Conservation (phyloP, 208 protist species). For the Herpetomonas tarakana region DNA sequence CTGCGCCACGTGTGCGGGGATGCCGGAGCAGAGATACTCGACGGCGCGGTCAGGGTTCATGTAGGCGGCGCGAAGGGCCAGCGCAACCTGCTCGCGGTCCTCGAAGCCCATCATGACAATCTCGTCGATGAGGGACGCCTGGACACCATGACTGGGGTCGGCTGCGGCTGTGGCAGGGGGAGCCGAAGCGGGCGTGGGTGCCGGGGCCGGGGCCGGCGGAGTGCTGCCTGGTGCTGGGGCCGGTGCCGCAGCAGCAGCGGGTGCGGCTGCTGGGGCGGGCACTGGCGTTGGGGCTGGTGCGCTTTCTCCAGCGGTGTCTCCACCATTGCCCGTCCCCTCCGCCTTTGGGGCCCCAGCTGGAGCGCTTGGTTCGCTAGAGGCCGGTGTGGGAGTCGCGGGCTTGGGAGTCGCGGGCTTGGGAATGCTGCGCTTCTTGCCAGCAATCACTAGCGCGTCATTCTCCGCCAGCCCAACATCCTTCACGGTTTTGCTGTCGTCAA, state of each 20-base stretch:
- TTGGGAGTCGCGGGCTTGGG: constrained; percentile 25
- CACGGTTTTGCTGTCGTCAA: constrained; percentile 61
- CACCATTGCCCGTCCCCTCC: neutral
- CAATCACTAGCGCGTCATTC: constrained; percentile 56
- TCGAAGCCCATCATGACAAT: constrained; percentile 87
- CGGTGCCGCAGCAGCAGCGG: neutral
- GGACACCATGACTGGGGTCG: constrained; percentile 19
- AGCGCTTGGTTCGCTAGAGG: constrained; percentile 3
- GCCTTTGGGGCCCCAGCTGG: constrained; percentile 10
- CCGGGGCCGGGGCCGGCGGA: constrained; percentile 2
- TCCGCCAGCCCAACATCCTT: constrained; percentile 42
- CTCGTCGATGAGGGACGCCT: constrained; percentile 63
- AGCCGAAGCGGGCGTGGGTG: constrained; percentile 3
- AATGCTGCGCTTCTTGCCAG: constrained; percentile 70
- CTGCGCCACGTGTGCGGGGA: constrained; percentile 42
- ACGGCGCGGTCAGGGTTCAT: constrained; percentile 87
- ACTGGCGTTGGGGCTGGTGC: constrained; percentile 6
- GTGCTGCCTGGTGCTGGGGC: neutral
- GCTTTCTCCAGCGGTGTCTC: neutral
- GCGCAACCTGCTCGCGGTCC: constrained; percentile 64
- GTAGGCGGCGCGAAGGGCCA: constrained; percentile 78
- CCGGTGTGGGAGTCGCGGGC: constrained; percentile 6
- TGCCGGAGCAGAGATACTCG: constrained; percentile 84
- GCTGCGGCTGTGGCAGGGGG: constrained; percentile 5
- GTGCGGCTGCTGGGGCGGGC: neutral